These are phyloP conservation scores for Rugosomyces carneus DNA, from an alignment of 1,284 basidiomycete genomes.

Conservation along the genomic window DNA sequence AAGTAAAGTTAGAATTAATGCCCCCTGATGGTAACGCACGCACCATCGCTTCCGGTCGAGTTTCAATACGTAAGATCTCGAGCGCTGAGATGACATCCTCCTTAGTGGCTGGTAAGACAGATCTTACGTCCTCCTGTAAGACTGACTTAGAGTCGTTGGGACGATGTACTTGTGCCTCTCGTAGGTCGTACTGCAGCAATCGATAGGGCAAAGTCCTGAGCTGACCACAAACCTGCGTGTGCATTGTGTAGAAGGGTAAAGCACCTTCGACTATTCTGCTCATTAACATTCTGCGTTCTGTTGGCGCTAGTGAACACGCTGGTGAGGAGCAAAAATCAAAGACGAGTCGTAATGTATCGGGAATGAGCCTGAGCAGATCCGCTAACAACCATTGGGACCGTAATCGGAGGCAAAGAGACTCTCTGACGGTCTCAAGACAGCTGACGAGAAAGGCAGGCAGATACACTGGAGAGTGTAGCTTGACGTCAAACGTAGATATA, in stretches of 20 bases:
- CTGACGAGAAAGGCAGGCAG: slow-evolving; percentile 41
- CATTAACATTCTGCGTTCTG: slow-evolving; percentile 34
- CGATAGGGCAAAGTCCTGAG: slow-evolving; percentile 22
- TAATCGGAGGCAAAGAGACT: slow-evolving; percentile 33
- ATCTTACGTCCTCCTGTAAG: slow-evolving; percentile 6
- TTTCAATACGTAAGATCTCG: slow-evolving; percentile 29
- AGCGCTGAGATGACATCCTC: slow-evolving; percentile 19
- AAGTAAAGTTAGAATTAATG: background rate
- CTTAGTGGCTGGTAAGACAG: slow-evolving; percentile 14
- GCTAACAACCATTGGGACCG: slow-evolving; percentile 42
- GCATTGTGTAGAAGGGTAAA: slow-evolving; percentile 17
- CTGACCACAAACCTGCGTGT: slow-evolving; percentile 17
- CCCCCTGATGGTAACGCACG: slow-evolving; percentile 22
- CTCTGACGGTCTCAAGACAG: slow-evolving; percentile 37
- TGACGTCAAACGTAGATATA: slow-evolving; percentile 27
- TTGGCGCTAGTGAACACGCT: slow-evolving; percentile 28
- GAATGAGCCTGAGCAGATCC: slow-evolving; percentile 37
- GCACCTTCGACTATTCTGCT: slow-evolving; percentile 29
- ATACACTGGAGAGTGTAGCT: slow-evolving; percentile 31
- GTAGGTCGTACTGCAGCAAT: slow-evolving; percentile 28
- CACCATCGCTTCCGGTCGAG: slow-evolving; percentile 28
- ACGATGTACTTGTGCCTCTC: slow-evolving; percentile 17
- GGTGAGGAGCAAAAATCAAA: slow-evolving; percentile 43
- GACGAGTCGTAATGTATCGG: slow-evolving; percentile 33
- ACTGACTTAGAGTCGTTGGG: slow-evolving; percentile 18